Base-by-base conservation (phyloP, 768 basidiomycete genomes). In the Suillus spraguei region DNA sequence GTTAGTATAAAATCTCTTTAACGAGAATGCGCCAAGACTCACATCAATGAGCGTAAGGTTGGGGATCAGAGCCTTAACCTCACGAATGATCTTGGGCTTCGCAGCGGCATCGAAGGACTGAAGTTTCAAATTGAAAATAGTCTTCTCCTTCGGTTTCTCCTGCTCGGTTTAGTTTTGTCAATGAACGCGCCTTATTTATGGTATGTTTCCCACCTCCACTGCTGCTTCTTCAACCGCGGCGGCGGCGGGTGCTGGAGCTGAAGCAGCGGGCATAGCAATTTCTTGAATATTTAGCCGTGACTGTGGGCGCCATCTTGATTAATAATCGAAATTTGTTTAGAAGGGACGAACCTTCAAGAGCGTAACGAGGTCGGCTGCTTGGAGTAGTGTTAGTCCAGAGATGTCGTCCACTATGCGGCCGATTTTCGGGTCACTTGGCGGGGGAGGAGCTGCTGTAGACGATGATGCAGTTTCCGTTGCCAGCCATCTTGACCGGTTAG, bases 111-210 rank as follows among this genome's bases (percentile, higher is more conserved):
- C 96, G 71, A 99, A 97, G 54, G 94, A 94, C 74, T 97, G 94
- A 47, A 99, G 85, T 77, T 88, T 95, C 72, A 98, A 91, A 70
- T 89, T 96, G 81, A 99, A 99, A 39, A 96, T 84, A 20, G 95
- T 97, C 88, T 99, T 99, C 82, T 98, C 97, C 80, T 97, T 98
- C 56, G 95, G 95, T 73, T 96, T 97, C 77, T 95, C 94, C 89
- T 94, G 66, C 6, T 28, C 38, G 14, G 22, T 24, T 49, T 9
- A 36, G 39, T 32, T 17, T 44, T n/a, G n/a, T 49, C n/a, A 41
- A 9, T 20, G 11, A 9, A 59, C 3, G 20, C 17, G 3, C 39
- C 39, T 35, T 53, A 17, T 38, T 39, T 20, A 24, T 13, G 38
- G 10, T 13, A 28, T 4, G 17, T 35, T 58, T 76, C 86, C 63